Evolutionary conservation across 1,139 yeast genomes (phyloP), one percentile per base, ranked within the genome.

Genomic region (Geotrichum europaeum): DNA sequence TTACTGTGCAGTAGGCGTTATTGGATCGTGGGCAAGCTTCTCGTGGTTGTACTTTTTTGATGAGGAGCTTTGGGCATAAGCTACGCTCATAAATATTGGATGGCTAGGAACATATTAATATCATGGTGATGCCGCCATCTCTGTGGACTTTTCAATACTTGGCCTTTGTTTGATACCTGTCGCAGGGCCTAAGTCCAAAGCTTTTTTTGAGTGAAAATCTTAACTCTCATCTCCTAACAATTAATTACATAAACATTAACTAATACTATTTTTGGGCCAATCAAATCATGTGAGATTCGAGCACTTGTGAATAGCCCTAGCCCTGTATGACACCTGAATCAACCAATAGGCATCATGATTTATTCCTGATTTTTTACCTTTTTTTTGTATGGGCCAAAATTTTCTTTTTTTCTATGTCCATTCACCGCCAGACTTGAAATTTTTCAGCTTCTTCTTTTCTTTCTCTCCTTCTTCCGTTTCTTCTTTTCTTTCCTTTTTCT

Each of bases 11-110:
- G 66, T 89, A 40, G 99, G 99, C 6, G 84, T 94, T 2, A 79
- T 92, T 5, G 82, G 91, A 56, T 85, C 96, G 60, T 95, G 97
- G 96, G 83, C 87, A 64, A 95, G 96, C 1, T 83, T 94, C 66
- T 84, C 88, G 62, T 90, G 96, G 96, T 76, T 89, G 56, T 92
- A 89, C 71, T 88, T 91, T 72, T 84, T 89, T 59, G 74, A 68
- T 53, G 73, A 71, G 51, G 72, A 68, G 49, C 60, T 72, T 49
- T 72, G 73, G 73, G 50, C 43, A 24, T 55, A 49, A 40, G 7
- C 5, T n/a, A 49, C 2, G 18, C 18, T 20, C 24, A 49, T 18
- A 9, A 47, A n/a, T 10, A 20, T 25, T 22, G 5, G 28, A 22
- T 20, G 24, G 24, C 18, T 7, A n/a, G 20, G 47, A 6, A 1